Evolutionary conservation across 2,329 filamentous ascomycete genomes (phyloP), one percentile per base, ranked within the genome.

Genomic region (Aspergillus pseudotamarii): DNA sequence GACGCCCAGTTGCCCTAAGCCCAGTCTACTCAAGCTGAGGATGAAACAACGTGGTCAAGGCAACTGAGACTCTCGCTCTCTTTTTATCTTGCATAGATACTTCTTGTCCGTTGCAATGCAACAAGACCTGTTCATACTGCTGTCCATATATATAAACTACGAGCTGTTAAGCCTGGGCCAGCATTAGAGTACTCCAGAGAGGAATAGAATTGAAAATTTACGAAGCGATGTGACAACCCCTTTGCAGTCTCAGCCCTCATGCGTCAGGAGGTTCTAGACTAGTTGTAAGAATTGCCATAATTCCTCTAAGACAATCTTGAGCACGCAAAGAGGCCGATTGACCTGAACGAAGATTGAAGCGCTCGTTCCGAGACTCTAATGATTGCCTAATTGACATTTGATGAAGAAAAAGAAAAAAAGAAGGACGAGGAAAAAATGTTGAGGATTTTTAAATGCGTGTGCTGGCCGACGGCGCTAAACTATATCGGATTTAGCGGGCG

Each of bases 301-400:
- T 83, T 84, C 87, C 78, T 91, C 92, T 96, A 92, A 91, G 94
- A 91, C 91, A 85, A 91, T 93, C 92, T 89, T 94, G 93, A 99
- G 95, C 95, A 92, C 94, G 94, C 92, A 84, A 83, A 83, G 91
- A 94, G 91, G 86, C 90, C 87, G 79, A 80, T 85, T 89, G 87
- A 90, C 87, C 92, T 96, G 91, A 92, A 91, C 89, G 93, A 93
- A 91, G 87, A 98, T 86, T 92, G 92, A 78, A 65, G 23, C 70
- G 88, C 91, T 88, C 91, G 88, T 89, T 91, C 91, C 94, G 94
- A 96, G 95, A 99, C 95, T 99, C 95, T 98, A 98, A 94, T 91
- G 92, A 91, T 88, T 90, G 91, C 90, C 93, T 94, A 85, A 11
- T 81, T 77, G 82, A 85, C 83, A 85, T 85, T 81, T 79, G 78